phyloP scores from a whole-genome alignment of 352 stramenopile species.

The Phytophthora idaei region DNA sequence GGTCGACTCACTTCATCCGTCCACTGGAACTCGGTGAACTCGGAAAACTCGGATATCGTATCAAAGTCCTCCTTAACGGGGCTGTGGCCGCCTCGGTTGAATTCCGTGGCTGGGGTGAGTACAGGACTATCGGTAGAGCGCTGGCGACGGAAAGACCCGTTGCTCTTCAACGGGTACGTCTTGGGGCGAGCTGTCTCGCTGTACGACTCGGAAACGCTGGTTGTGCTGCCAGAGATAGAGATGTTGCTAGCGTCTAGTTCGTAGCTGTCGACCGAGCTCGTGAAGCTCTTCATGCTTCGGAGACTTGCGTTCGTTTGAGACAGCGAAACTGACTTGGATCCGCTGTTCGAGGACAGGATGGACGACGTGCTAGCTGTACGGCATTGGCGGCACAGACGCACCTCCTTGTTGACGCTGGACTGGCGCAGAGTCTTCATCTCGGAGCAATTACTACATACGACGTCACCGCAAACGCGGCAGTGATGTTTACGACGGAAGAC shows the following conservation, averaged over 20 bases:
- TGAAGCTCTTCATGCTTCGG: conserved; percentile 53
- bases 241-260: conserved; percentile 48
- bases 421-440: conserved; percentile 81
- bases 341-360: conserved; percentile 60
- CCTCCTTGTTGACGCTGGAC: conserved; percentile 65
- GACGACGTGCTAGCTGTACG: conserved; percentile 59
- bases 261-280: conserved; percentile 59
- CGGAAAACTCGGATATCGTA: conserved; percentile 42
- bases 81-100: conserved; percentile 41
- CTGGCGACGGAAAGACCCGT: conserved; percentile 33
- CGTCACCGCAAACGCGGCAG: conserved; percentile 83
- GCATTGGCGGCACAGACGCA: conserved; percentile 81
- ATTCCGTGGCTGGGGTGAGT: conserved; percentile 45
- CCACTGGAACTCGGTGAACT: conserved; percentile 57
- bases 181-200: conserved; percentile 57
- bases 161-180: conserved; percentile 51
- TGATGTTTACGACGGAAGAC: conserved; percentile 86
- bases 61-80: conserved; percentile 21
- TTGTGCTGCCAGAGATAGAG: conserved; percentile 30
- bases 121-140: conserved; percentile 24
- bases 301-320: conserved; percentile 25
- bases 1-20: conserved; percentile 40
- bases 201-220: conserved; percentile 57
- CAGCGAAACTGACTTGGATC: conserved; percentile 25
- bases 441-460: conserved; percentile 86